Evolutionary conservation across 768 basidiomycete species (phyloP).

Genomic region (Podaxis sp.): DNA sequence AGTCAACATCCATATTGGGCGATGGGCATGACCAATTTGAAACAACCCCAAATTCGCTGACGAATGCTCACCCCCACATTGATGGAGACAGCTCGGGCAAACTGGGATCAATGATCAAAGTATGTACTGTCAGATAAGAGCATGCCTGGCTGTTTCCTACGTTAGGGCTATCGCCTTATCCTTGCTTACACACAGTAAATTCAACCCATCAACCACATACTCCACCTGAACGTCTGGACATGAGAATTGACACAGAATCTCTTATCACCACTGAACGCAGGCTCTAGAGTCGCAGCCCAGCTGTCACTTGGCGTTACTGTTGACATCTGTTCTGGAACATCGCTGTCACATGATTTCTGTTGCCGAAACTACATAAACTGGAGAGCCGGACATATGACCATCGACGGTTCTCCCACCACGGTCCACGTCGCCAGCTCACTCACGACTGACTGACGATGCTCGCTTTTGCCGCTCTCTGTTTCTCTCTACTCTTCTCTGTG

Average conservation of each 20-base stretch:
- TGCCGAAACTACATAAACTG: slow-evolving; percentile 23
- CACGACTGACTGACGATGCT: slow-evolving; percentile 22
- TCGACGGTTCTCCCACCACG: slow-evolving; percentile 18
- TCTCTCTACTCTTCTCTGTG: slow-evolving; percentile 27
- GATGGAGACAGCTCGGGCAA: no score
- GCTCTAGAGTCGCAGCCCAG: neutral
- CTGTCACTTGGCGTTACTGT: slow-evolving; percentile 10
- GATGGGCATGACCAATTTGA: neutral
- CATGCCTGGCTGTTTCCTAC: neutral
- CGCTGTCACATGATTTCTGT: slow-evolving; percentile 14
- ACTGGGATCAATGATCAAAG: neutral
- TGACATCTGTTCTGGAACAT: slow-evolving; percentile 4
- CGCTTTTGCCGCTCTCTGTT: slow-evolving; percentile 25
- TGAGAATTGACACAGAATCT: slow-evolving; percentile 1
- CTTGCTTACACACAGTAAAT: neutral
- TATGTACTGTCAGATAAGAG: neutral
- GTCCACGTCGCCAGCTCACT: slow-evolving; percentile 17
- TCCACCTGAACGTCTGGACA: neutral
- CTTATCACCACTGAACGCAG: neutral
- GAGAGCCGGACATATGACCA: slow-evolving; percentile 19
- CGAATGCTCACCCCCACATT: no score
- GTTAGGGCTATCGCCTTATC: neutral
- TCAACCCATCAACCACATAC: neutral
- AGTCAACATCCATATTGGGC: neutral
- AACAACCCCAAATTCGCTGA: neutral